Percentiles rank a stretch among this genome's conserved stretches.
These are phyloP conservation scores for Aeschynomene evenia DNA, from an alignment of 306 rosid species.

Conservation along the genomic window DNA sequence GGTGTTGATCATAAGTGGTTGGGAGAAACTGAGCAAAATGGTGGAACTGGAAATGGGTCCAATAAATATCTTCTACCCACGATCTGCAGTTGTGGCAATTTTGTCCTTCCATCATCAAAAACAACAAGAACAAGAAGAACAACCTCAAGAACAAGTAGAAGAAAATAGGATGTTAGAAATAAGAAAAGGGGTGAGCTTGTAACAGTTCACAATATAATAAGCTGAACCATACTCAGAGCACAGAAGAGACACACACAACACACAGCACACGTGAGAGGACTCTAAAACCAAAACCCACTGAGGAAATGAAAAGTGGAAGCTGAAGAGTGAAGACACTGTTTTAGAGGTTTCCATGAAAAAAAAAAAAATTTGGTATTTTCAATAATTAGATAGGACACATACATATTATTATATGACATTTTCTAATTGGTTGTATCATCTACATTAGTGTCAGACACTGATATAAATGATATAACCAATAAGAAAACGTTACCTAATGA, in stretches of 20 bases:
- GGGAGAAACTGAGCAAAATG: constrained; percentile 52
- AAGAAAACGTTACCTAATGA: too few species aligned
- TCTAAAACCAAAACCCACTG: neutral
- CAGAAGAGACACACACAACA: neutral
- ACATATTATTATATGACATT: too few species aligned
- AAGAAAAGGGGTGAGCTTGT: neutral
- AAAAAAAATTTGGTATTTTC: too few species aligned
- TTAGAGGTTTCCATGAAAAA: neutral
- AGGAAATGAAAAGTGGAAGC: neutral
- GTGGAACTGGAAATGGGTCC: constrained; percentile 55
- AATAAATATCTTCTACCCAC: constrained; percentile 61
- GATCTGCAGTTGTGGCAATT: constrained; percentile 32
- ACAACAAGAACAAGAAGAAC: neutral
- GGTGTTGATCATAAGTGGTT: constrained; percentile 42
- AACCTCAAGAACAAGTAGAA: too few species aligned
- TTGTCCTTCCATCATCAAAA: constrained; percentile 37
- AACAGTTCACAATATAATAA: neutral
- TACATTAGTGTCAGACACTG: too few species aligned
- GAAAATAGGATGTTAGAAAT: neutral
- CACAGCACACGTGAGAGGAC: too few species aligned
- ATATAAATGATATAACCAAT: too few species aligned
- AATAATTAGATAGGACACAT: too few species aligned
- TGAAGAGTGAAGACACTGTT: neutral
- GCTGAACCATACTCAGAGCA: neutral
- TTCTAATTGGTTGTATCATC: too few species aligned